Evolutionary conservation across 163 green algal genomes (phyloP).

Genomic region (Botryococcus braunii): DNA sequence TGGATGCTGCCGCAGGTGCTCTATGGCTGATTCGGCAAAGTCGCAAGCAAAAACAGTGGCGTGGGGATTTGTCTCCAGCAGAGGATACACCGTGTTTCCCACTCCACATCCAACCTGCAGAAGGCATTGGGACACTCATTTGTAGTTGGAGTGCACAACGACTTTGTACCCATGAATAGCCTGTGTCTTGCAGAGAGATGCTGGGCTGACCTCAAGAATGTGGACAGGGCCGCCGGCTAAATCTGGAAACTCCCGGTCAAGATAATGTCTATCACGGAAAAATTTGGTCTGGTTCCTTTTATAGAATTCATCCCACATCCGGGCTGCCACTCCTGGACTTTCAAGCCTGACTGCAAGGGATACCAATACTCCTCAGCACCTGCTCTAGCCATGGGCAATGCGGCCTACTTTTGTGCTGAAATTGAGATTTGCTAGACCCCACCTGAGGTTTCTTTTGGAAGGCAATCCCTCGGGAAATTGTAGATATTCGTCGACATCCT

Average conservation of each 20-base stretch:
- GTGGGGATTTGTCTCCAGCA: slow-evolving; percentile 64
- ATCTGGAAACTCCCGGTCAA: slow-evolving; percentile 56
- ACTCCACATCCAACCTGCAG: slow-evolving; percentile 82
- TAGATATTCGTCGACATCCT: too few relatives aligned
- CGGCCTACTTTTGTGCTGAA: too few relatives aligned
- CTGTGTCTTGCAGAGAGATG: slow-evolving; percentile 11
- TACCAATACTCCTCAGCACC: too few relatives aligned
- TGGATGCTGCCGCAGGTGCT: slow-evolving; percentile 46
- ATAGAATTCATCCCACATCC: slow-evolving; percentile 92
- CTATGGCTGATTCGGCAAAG: slow-evolving; percentile 70
- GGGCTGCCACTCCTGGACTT: too few relatives aligned
- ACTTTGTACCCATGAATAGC: too few relatives aligned
- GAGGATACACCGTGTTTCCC: slow-evolving; percentile 84
- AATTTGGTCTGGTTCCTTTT: slow-evolving; percentile 62
- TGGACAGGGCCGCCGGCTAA: slow-evolving; percentile 19
- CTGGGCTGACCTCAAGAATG: slow-evolving; percentile 40
- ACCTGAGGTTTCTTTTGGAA: too few relatives aligned
- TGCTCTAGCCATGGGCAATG: too few relatives aligned
- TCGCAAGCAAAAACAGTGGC: slow-evolving; percentile 74
- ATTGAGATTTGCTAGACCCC: too few relatives aligned
- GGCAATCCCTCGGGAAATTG: too few relatives aligned
- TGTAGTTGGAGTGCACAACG: too few relatives aligned
- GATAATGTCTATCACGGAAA: slow-evolving; percentile 86
- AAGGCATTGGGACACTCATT: too few relatives aligned
- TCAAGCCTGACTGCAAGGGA: too few relatives aligned